A percentile compares a stretch with the other conserved stretches of the same genome.
phyloP scores from a whole-genome alignment of 176 grass and related monocot species.

The Puya raimondii region DNA sequence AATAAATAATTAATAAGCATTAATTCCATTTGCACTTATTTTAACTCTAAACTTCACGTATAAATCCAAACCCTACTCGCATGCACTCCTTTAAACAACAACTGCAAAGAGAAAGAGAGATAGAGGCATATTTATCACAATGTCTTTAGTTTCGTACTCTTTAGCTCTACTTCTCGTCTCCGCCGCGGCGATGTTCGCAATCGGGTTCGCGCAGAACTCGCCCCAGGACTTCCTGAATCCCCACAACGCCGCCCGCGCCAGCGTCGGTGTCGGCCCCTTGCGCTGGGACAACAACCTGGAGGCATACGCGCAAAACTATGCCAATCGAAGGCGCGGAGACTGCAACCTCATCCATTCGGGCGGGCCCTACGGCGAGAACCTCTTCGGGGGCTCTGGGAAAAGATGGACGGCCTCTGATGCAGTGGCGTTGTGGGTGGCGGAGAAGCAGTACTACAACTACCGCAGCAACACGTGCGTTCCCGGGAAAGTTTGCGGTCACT shows the following conservation, averaged over 20 bases:
- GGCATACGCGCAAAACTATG: conserved; percentile 18
- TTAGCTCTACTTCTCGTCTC: not conserved
- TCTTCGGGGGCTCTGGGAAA: conserved; percentile 3
- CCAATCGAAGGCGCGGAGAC: conserved; percentile 1
- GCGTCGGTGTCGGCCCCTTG: conserved; percentile 10
- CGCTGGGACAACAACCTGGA: conserved; percentile 9
- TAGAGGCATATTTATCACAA: not conserved
- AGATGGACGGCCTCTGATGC: conserved; percentile 7
- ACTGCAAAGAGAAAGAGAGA: not conserved
- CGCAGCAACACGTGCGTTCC: conserved; percentile 2
- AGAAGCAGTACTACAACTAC: conserved; percentile 20
- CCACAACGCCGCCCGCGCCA: conserved; percentile 15
- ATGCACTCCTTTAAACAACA: not conserved
- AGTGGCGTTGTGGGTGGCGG: conserved; percentile 4
- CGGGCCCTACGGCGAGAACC: conserved; percentile 27
- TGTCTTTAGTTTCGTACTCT: not conserved
- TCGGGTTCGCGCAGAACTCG: conserved; percentile 20
- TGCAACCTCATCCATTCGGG: conserved; percentile 20
- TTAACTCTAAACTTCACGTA: too few relatives aligned
- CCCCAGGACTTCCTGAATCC: conserved; percentile 17
- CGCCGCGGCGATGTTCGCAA: not conserved
- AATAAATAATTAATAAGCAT: too few relatives aligned
- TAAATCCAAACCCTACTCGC: too few relatives aligned
- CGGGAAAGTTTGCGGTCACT: conserved; percentile 4
- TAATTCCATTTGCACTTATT: too few relatives aligned